A percentile compares a stretch with the other conserved stretches of the same genome.
Conservation (phyloP, 768 basidiomycete genomes). For the Chalciporus piperatus region DNA sequence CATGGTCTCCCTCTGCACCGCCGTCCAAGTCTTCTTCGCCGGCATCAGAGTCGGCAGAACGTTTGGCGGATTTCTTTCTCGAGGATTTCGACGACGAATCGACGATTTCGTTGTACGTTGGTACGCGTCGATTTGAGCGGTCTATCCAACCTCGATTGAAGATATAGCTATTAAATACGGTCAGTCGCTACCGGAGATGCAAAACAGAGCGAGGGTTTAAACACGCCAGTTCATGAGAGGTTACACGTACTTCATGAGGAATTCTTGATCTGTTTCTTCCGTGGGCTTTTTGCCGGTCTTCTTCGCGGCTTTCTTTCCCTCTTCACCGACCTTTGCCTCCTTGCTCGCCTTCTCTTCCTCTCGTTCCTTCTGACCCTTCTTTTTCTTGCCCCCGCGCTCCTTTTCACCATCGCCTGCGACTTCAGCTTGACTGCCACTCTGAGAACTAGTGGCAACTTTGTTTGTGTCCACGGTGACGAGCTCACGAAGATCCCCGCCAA, state of each 20-base stretch:
- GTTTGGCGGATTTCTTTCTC: conserved; percentile 19
- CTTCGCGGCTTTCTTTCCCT: conserved; percentile 21
- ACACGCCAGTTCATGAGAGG: neutral
- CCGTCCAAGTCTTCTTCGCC: conserved; percentile 11
- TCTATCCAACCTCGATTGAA: conserved; percentile 98
- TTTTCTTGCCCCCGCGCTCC: conserved; percentile 33
- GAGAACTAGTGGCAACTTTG: conserved; percentile 13
- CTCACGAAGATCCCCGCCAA: conserved; percentile 68
- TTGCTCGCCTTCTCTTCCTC: conserved; percentile 31
- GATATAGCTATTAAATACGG: conserved; percentile 67
- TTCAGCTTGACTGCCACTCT: conserved; percentile 29
- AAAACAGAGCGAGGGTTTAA: neutral
- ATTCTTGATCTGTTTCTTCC: conserved; percentile 77
- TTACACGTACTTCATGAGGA: conserved; percentile 76
- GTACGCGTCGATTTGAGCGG: conserved; percentile 63
- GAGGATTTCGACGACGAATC: conserved; percentile 34
- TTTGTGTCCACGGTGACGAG: conserved; percentile 55
- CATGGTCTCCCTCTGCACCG: conserved; percentile 26
- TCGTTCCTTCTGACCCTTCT: conserved; percentile 32
- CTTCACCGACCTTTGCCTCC: conserved; percentile 18
- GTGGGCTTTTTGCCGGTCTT: conserved; percentile 35
- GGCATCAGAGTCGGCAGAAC: conserved; percentile 13
- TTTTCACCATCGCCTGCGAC: conserved; percentile 25
- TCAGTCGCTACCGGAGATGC: neutral
- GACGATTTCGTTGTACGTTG: conserved; percentile 83